phyloP scores from a whole-genome alignment of 441 rosid genomes.

The Melastoma candidum region DNA sequence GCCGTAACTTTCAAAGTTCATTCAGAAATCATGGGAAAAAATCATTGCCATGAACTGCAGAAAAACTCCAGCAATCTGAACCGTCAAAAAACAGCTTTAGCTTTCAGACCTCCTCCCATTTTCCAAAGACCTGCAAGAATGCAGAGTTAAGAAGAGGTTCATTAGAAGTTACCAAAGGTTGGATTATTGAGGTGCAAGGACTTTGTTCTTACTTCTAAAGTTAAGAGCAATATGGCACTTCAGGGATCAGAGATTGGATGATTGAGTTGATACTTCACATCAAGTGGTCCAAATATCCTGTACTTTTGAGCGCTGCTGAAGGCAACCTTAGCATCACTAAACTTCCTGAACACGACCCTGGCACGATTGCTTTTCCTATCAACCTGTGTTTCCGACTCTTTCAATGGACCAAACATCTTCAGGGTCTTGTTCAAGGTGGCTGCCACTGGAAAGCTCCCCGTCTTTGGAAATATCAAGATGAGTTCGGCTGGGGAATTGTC shows the following conservation, averaged over 20 bases:
- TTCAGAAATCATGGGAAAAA: too few relatives aligned
- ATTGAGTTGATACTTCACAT: slow-evolving; percentile 79
- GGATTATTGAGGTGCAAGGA: too few relatives aligned
- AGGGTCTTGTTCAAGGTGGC: slow-evolving; percentile 72
- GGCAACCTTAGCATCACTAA: slow-evolving; percentile 78
- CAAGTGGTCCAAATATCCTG: slow-evolving; percentile 59
- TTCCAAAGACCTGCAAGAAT: too few relatives aligned
- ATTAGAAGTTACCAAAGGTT: too few relatives aligned
- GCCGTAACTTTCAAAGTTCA: too few relatives aligned
- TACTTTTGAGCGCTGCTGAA: slow-evolving; percentile 70
- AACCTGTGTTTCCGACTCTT: slow-evolving; percentile 71
- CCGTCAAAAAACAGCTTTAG: too few relatives aligned
- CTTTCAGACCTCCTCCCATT: too few relatives aligned
- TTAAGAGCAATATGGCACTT: too few relatives aligned
- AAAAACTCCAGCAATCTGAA: too few relatives aligned
- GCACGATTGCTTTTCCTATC: slow-evolving; percentile 72
- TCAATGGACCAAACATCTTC: slow-evolving; percentile 72
- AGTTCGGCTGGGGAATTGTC: slow-evolving; percentile 81
- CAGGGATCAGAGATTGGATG: slow-evolving; percentile 40
- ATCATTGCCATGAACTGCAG: too few relatives aligned
- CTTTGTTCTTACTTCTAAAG: too few relatives aligned
- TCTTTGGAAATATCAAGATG: slow-evolving; percentile 64
- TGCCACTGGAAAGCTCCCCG: slow-evolving; percentile 66
- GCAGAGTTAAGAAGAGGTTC: too few relatives aligned
- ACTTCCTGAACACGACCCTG: slow-evolving; percentile 74